Base-by-base conservation (phyloP, 1,139 yeast species). In the Pichia sp. region DNA sequence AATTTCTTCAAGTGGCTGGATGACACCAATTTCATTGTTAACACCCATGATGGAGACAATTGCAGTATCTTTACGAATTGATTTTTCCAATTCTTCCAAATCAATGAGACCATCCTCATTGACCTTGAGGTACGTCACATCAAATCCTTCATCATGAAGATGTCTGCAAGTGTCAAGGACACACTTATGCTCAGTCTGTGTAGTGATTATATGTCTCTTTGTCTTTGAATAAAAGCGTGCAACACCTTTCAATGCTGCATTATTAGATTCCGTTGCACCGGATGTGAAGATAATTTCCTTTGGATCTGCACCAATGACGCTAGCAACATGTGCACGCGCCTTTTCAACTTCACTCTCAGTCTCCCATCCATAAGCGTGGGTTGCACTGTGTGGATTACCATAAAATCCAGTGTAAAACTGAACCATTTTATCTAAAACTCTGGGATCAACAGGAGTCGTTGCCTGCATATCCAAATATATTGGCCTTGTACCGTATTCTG, bases 291-390 rank as follows among this genome's bases (percentile, higher is more conserved):
- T 82, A 51, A 91, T 91, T 63, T 93, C 98, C 64, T 88, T 91
- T 33, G 97, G 87, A 58, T 91, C 96, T 19, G 98, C 98, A 26
- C 77, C 76, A 49, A 93, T 87, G 36, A 91, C 73, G 27, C 69
- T 67, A 4, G 98, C 97, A 38, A 91, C 69, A 51, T 87, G 71
- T 36, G 66, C 70, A 53, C 99, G 75, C 4, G 98, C 95, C 39
- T 66, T 67, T 56, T 91, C 98, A 24, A 93, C 94, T 42, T 83
- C 96, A 50, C 73, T 74, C 41, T 88, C 96, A 6, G 98, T 84
- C 63, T 91, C 99, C 99, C 99, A 91, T 25, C 99, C 99, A 58
- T 91, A 91, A n/a, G 95, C 75, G 57, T 91, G 97, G 11, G 98
- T 93, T 38, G 94, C 78, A 5, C 96, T 86, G 60, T 91, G 99